Evolutionary conservation across 2,329 filamentous ascomycete genomes (phyloP), one percentile per base, ranked within the genome.

Genomic region (Colletotrichum karsti): DNA sequence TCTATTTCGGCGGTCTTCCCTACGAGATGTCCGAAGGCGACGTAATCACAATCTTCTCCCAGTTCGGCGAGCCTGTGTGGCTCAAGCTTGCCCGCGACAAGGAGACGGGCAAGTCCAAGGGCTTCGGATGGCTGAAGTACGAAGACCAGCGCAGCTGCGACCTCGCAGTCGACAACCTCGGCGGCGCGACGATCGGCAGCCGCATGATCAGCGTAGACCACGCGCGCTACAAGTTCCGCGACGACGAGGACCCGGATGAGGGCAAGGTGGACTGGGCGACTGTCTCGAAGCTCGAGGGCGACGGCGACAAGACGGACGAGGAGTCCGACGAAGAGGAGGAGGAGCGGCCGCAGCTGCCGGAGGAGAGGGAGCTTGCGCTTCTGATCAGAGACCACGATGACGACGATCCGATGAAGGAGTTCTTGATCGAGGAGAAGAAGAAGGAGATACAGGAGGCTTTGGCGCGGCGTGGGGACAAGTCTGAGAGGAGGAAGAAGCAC

Each of bases 101-200:
- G 77, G 97, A 98, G 78, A 97, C 95, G 0, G 96, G 96, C 69
- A 98, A 97, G 81, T 97, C 93, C 69, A 92, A 92, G 72, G 96
- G 96, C 1, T 99, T 98, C 77, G 94, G 92, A 3, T 99, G 97
- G 87, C 87, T 99, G 66, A 99, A 99, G 78, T 99, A 98, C 80
- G 96, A 99, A 78, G 95, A 99, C 80, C 96, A 99, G 83, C 88
- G 95, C 73, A 98, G 95, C 81, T 97, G 93, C 70, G 95, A 98
- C 80, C 83, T 99, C 44, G 96, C 97, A 0, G 97, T 99, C 9
- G 96, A 99, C 81, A 99, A 99, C 78, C 83, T 99, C 5, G 93
- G 94, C 41, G 96, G 96, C 33, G 92, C 95, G 8, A 92, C 90
- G 30, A 90, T 99, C 18, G 85, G 93, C 77, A 95, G 94, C 3